Evolutionary conservation across 225 moss, liverwort and hornwort genomes (phyloP), one percentile per base, ranked within the genome.

Genomic region (Climacium dendroides): DNA sequence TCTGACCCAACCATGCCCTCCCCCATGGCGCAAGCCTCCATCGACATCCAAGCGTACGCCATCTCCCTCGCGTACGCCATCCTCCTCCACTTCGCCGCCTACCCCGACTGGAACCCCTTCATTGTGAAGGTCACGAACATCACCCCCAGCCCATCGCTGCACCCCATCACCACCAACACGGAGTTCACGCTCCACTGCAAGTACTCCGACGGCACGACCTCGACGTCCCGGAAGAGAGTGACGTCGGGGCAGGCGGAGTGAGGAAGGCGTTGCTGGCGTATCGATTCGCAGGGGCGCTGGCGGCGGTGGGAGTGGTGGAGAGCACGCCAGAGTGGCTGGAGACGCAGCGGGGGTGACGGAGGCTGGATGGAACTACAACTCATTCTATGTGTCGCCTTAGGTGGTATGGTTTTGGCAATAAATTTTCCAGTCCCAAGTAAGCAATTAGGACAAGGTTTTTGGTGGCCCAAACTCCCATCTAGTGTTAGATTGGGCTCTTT

Each of bases 61-160:
- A 84, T 87, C 32, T 80, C 47, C 39, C 5, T 85, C 9, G 62
- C 87, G 29, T 87, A 20, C 74, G 58, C 66, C n/a, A 84, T 90
- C 87, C 65, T 87, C 41, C 9, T 90, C 9, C 25, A 90, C 74
- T 26, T 90, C 2, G 41, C 60, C 13, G 39, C 37, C 17, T 87
- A 90, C 90, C 64, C 48, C 7, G 84, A 89, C 7, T 89, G 78
- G 87, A 89, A 89, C 78, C 89, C 87, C 13, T 90, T 87, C 78
- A 83, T 87, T 23, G 47, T 83, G 60, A 15, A 79, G 41, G 83
- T 87, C 39, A 74, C 74, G 19, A 17, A 83, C 63, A 76, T 87
- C 55, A 39, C 29, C 18, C 87, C 85, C 50, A 37, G 4, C 12
- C 62, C 43, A 3, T 79, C 45, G 26, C 71, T 28, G 55, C 70